Conservation (phyloP, 2,329 filamentous ascomycete species). For the Dactylellina parvicollis region DNA sequence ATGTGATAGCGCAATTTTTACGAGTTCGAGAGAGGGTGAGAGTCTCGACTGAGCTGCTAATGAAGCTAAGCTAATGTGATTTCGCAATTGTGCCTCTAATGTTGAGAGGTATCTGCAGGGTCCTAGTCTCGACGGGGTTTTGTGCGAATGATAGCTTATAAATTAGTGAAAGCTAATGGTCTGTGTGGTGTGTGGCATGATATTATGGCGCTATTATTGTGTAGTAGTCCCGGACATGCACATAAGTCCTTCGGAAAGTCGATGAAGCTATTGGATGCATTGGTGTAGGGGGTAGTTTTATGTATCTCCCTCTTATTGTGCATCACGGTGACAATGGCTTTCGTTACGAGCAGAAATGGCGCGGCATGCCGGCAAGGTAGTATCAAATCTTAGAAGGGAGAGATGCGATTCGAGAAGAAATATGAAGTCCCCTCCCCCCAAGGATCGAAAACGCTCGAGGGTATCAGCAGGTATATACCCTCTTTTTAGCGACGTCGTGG, state of each 20-base stretch:
- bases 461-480: constrained; percentile 10
- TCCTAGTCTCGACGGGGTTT: background rate
- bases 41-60: background rate
- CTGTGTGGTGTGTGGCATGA: too few relatives aligned
- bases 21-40: background rate
- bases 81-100: too few relatives aligned
- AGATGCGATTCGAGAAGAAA: background rate
- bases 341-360: background rate
- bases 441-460: background rate
- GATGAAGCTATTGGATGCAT: constrained; percentile 11
- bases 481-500: constrained; percentile 31
- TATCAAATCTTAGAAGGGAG: background rate
- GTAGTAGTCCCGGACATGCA: too few relatives aligned
- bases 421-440: background rate
- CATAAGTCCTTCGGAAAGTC: constrained; percentile 3
- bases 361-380: background rate
- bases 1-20: constrained; percentile 49
- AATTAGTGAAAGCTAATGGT: background rate
- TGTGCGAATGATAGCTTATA: background rate
- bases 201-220: too few relatives aligned
- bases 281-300: background rate
- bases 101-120: background rate
- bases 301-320: background rate
- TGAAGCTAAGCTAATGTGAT: background rate
- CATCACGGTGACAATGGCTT: background rate